phyloP scores from a whole-genome alignment of 805 yeast species.

The Wickerhamomyces strasburgensis region DNA sequence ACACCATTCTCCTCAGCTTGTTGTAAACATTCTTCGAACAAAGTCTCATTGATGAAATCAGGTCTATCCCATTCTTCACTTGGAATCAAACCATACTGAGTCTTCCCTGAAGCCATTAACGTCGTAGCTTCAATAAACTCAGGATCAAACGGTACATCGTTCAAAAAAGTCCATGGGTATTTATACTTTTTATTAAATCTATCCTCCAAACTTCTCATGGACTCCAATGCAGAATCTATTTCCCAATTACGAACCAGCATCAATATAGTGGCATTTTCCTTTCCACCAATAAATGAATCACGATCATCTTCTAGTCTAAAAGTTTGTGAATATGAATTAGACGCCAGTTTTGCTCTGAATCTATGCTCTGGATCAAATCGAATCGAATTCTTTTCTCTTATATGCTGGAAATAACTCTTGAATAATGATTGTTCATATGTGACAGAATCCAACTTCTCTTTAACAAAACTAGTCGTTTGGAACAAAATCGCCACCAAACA shows the following conservation, averaged over 20 bases:
- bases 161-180: constrained; percentile 76
- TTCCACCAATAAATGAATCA: constrained; percentile 38
- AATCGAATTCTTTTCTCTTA: constrained; percentile 22
- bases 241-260: constrained; percentile 88
- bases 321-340: constrained; percentile 34
- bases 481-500: constrained; percentile 18
- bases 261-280: constrained; percentile 78
- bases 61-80: constrained; percentile 77
- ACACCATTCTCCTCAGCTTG: constrained; percentile 43
- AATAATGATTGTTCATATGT: constrained; percentile 14
- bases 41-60: constrained; percentile 55
- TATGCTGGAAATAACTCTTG: constrained; percentile 5
- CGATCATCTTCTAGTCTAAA: constrained; percentile 25
- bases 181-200: constrained; percentile 61
- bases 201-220: constrained; percentile 78
- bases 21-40: constrained; percentile 41
- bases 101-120: constrained; percentile 57
- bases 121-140: constrained; percentile 59
- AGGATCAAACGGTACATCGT: constrained; percentile 63
- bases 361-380: constrained; percentile 18
- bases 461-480: constrained; percentile 18
- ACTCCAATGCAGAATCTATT: constrained; percentile 60
- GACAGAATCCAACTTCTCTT: constrained; percentile 20
- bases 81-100: constrained; percentile 65
- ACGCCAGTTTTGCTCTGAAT: constrained; percentile 30